phyloP scores from a whole-genome alignment of 2,329 filamentous ascomycete genomes.

The Xylariaceae sp. region DNA sequence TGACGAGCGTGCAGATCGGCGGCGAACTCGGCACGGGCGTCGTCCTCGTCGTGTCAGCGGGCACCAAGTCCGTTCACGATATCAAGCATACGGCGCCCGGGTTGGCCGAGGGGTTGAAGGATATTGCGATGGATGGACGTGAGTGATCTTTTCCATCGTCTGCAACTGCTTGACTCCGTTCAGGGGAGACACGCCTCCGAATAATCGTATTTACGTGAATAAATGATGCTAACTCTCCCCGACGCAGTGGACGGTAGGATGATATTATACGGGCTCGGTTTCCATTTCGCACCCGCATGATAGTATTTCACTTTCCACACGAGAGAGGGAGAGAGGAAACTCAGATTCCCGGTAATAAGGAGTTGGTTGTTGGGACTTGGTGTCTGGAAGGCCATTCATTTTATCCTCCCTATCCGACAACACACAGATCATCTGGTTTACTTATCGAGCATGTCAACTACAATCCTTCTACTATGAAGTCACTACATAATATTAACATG shows the following conservation, averaged over 20 bases:
- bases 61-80: slow-evolving; percentile 5
- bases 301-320: not conserved
- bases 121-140: slow-evolving; percentile 18
- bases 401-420: no score
- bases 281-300: slow-evolving; percentile 4
- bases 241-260: slow-evolving; percentile 6
- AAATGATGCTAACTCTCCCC: no score
- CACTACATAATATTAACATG: no score
- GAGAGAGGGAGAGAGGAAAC: not conserved
- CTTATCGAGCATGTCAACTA: no score
- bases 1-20: slow-evolving; percentile 13
- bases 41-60: slow-evolving; percentile 14
- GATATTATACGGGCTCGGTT: slow-evolving; percentile 16
- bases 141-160: not conserved
- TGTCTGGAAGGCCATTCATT: no score
- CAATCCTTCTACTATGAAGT: no score
- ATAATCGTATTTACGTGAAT: no score
- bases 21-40: slow-evolving; percentile 14
- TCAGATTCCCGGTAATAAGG: not conserved
- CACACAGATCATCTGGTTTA: no score
- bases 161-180: no score
- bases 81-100: slow-evolving; percentile 12
- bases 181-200: no score
- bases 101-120: slow-evolving; percentile 13
- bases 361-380: not conserved